Percentiles rank a stretch among this genome's conserved stretches.
Evolutionary conservation across 1,284 basidiomycete genomes (phyloP).

Genomic region (Farysia itapuensis): DNA sequence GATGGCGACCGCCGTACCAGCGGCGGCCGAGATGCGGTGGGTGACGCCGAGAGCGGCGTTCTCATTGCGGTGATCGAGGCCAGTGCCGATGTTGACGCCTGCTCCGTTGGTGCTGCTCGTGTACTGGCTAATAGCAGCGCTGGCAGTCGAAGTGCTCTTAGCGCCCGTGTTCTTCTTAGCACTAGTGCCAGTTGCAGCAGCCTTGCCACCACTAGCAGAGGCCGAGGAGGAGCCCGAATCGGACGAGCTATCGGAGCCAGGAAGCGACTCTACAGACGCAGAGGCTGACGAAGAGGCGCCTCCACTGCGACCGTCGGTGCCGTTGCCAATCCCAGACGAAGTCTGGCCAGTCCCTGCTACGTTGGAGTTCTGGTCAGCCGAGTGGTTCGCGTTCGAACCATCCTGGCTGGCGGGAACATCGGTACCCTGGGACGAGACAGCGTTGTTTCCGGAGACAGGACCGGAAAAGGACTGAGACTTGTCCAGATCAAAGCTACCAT

Average conservation of each 20-base stretch:
- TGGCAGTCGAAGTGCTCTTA: not conserved
- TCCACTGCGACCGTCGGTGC: conserved; percentile 19
- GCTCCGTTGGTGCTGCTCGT: conserved; percentile 3
- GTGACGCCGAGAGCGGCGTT: conserved; percentile 4
- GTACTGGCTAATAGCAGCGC: not conserved
- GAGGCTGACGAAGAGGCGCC: conserved; percentile 9
- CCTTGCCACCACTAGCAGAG: too few species aligned
- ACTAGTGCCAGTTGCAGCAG: too few species aligned
- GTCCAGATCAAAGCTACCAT: conserved; percentile 7
- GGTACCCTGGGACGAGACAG: conserved; percentile 34
- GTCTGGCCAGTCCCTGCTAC: conserved; percentile 16
- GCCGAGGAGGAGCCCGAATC: not conserved
- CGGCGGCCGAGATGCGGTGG: not conserved
- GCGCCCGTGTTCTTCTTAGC: too few species aligned
- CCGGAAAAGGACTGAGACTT: conserved; percentile 21
- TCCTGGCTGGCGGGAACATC: conserved; percentile 29
- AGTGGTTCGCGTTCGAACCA: conserved; percentile 18
- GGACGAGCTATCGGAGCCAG: not conserved
- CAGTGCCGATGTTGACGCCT: conserved; percentile 6
- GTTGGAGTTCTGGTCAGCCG: conserved; percentile 23
- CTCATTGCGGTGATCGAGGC: conserved; percentile 13
- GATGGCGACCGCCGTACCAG: not conserved
- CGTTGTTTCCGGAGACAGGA: conserved; percentile 28
- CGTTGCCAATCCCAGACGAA: conserved; percentile 14
- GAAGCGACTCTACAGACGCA: not conserved